Percentiles rank a stretch among this genome's conserved stretches.
These are phyloP conservation scores for Hyphopichia wangnamkhiaoensis DNA, from an alignment of 1,139 yeast species.

Conservation along the genomic window DNA sequence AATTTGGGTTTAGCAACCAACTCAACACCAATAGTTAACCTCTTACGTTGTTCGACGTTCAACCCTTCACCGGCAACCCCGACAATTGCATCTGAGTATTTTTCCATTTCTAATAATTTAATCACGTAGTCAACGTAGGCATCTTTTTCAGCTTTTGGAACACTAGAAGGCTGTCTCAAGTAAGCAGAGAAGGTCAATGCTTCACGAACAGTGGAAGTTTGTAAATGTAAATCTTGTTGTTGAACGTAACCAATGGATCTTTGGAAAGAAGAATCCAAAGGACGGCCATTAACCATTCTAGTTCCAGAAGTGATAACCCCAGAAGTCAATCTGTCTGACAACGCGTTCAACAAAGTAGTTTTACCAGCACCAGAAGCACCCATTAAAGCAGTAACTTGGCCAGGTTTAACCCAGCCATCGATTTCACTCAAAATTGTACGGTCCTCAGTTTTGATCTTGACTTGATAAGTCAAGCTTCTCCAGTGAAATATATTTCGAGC, in stretches of 20 bases:
- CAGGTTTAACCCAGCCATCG: slow-evolving; percentile 33
- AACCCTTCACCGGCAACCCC: slow-evolving; percentile 44
- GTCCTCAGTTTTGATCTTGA: slow-evolving; percentile 56
- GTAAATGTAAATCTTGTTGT: slow-evolving; percentile 41
- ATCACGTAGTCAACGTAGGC: slow-evolving; percentile 38
- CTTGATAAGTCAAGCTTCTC: slow-evolving; percentile 48
- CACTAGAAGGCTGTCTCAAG: slow-evolving; percentile 34
- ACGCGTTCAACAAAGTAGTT: slow-evolving; percentile 33
- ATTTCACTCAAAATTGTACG: slow-evolving; percentile 35
- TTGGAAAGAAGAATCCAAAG: slow-evolving; percentile 37
- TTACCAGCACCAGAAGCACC: slow-evolving; percentile 40
- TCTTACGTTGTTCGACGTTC: slow-evolving; percentile 39
- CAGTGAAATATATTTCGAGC: slow-evolving; percentile 34
- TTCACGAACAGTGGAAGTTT: slow-evolving; percentile 39
- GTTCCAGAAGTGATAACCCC: slow-evolving; percentile 36
- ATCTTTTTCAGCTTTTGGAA: slow-evolving; percentile 31
- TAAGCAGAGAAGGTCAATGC: slow-evolving; percentile 38
- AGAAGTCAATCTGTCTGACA: slow-evolving; percentile 34
- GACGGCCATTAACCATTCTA: slow-evolving; percentile 39
- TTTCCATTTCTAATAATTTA: slow-evolving; percentile 37
- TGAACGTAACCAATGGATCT: slow-evolving; percentile 45
- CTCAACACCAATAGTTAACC: slow-evolving; percentile 42
- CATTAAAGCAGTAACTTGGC: slow-evolving; percentile 32
- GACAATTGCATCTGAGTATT: slow-evolving; percentile 38
- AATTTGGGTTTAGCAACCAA: slow-evolving; percentile 42